Evolutionary conservation across 2,329 filamentous ascomycete genomes (phyloP).

Genomic region (Clarireedia monteithiana): DNA sequence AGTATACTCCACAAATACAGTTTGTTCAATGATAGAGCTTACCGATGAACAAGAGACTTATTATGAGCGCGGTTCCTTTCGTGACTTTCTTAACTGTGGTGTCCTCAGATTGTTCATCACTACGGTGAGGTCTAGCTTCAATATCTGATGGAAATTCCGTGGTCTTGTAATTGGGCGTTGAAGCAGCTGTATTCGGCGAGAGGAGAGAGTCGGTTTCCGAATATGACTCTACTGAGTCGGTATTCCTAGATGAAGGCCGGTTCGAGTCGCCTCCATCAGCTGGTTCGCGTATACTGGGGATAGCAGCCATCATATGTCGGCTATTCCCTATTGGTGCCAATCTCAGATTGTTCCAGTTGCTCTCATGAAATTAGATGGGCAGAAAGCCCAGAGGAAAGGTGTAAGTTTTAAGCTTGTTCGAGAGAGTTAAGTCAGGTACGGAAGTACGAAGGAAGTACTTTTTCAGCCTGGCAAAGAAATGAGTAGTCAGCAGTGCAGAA

Average conservation of each 20-base stretch:
- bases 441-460: background rate
- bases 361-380: no score
- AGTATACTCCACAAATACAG: background rate
- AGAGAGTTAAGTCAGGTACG: no score
- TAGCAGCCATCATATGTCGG: no score
- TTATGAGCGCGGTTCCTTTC: slow-evolving; percentile 8
- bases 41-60: slow-evolving; percentile 21
- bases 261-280: background rate
- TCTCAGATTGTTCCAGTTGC: no score
- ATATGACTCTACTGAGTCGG: background rate
- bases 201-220: slow-evolving; percentile 8
- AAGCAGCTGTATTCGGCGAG: background rate
- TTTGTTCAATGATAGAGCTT: background rate
- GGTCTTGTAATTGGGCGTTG: slow-evolving; percentile 10
- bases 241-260: slow-evolving; percentile 1
- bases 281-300: background rate
- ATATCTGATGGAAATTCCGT: background rate
- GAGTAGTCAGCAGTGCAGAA: background rate
- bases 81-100: background rate
- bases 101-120: background rate
- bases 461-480: background rate
- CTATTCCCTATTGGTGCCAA: no score
- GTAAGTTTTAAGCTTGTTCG: no score
- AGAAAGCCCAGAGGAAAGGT: no score
- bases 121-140: slow-evolving; percentile 3